Conservation (phyloP, 2,329 filamentous ascomycete genomes). For the Colletotrichum karsti region DNA sequence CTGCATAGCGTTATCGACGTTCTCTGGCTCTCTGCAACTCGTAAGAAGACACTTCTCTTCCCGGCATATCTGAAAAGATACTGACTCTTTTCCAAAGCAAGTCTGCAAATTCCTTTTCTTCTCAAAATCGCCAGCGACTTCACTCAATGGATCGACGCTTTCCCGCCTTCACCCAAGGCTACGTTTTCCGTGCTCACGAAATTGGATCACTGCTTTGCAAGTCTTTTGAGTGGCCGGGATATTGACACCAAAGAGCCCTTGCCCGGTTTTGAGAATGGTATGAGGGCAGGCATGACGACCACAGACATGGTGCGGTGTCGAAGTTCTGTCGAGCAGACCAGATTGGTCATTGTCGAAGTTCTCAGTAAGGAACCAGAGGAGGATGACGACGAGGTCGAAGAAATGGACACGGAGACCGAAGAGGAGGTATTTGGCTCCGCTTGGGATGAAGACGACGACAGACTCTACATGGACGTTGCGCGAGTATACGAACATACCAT, state of each 20-base stretch:
- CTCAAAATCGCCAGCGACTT: conserved; percentile 80
- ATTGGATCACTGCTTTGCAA: conserved; percentile 84
- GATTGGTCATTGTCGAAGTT: conserved; percentile 74
- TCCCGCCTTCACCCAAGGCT: conserved; percentile 71
- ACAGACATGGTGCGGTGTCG: conserved; percentile 91
- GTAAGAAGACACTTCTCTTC: conserved; percentile 57
- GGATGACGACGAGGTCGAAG: conserved; percentile 42
- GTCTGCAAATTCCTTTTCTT: conserved; percentile 84
- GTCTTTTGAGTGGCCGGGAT: conserved; percentile 74
- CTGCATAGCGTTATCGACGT: conserved; percentile 80
- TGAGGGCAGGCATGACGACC: conserved; percentile 71
- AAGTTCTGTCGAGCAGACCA: conserved; percentile 80
- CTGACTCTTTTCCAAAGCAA: conserved; percentile 57
- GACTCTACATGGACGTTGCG: conserved; percentile 74
- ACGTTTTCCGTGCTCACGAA: conserved; percentile 80
- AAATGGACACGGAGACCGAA: conserved; percentile 38
- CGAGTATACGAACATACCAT: conserved; percentile 84
- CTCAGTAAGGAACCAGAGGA: conserved; percentile 57
- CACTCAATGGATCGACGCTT: conserved; percentile 76
- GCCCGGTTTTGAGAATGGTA: conserved; percentile 73
- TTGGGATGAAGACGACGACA: conserved; percentile 53
- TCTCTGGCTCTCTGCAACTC: conserved; percentile 87
- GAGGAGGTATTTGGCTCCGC: conserved; percentile 38
- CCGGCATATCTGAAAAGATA: neutral
- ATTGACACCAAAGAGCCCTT: conserved; percentile 70